Conservation (phyloP, 768 basidiomycete genomes). For the Rhodotorula babjevae region DNA sequence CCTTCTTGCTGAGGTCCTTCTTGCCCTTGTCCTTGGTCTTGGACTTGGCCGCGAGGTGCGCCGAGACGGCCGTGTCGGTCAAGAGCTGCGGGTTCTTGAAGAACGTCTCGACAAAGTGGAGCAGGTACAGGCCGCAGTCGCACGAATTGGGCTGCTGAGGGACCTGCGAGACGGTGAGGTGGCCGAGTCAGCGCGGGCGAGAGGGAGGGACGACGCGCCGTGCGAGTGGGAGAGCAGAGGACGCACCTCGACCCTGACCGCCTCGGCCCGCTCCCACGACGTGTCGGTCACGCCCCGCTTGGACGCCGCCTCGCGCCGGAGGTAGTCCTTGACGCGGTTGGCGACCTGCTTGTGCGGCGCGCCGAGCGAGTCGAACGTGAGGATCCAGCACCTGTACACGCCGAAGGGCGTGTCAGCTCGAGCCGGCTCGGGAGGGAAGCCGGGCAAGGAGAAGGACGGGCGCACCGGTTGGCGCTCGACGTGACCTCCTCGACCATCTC, state of each 20-base stretch:
- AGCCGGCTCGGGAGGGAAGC: too few relatives aligned
- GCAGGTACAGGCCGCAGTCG: slow-evolving; percentile 87
- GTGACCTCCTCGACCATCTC: background rate
- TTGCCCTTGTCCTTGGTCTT: background rate
- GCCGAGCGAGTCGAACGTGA: slow-evolving; percentile 86
- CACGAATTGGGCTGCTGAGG: slow-evolving; percentile 82
- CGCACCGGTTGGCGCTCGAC: background rate
- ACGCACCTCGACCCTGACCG: slow-evolving; percentile 51
- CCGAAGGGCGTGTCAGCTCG: too few relatives aligned
- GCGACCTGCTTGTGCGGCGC: slow-evolving; percentile 63
- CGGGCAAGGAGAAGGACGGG: background rate
- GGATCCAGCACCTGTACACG: slow-evolving; percentile 64
- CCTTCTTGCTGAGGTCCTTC: background rate
- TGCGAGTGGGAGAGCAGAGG: slow-evolving; percentile 27
- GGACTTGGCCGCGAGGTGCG: background rate
- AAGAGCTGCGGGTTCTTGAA: slow-evolving; percentile 56
- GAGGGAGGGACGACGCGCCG: background rate
- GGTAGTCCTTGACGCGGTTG: slow-evolving; percentile 62
- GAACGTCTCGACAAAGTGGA: slow-evolving; percentile 78
- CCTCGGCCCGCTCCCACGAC: slow-evolving; percentile 18
- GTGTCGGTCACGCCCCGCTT: slow-evolving; percentile 57
- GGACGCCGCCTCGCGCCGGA: slow-evolving; percentile 64
- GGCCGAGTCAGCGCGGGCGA: background rate
- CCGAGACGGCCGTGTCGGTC: background rate
- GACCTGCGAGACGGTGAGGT: slow-evolving; percentile 56